Conservation (phyloP, 1,284 basidiomycete species). For the Ustilago tritici region DNA sequence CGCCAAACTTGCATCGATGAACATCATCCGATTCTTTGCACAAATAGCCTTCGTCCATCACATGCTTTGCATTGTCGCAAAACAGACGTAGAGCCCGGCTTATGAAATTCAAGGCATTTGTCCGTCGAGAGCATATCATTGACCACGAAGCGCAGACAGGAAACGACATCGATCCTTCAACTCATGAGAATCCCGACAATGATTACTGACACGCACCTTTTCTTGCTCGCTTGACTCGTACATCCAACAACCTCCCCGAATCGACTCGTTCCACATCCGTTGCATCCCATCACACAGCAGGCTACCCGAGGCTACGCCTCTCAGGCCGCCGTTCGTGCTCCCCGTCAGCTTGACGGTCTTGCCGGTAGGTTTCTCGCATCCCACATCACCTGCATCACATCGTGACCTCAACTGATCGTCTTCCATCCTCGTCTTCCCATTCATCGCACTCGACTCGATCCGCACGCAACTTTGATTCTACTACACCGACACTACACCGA, state of each 20-base stretch:
- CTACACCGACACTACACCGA: neutral
- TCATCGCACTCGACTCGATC: neutral
- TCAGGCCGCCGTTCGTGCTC: slow-evolving; percentile 62
- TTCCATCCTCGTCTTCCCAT: neutral
- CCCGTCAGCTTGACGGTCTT: slow-evolving; percentile 63
- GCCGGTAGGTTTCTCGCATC: slow-evolving; percentile 48
- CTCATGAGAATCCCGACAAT: neutral
- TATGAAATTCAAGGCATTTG: neutral
- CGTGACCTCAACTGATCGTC: neutral
- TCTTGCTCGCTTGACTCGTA: neutral
- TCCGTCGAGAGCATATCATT: neutral
- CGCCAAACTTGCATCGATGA: neutral
- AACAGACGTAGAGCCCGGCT: neutral
- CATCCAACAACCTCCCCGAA: neutral
- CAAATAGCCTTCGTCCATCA: neutral
- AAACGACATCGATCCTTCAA: neutral
- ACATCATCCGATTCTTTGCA: neutral
- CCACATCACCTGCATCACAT: neutral
- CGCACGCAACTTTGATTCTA: neutral
- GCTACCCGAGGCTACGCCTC: slow-evolving; percentile 68
- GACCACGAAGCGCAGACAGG: neutral
- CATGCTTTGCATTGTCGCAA: neutral
- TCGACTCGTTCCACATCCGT: neutral
- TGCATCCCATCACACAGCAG: slow-evolving; percentile 25
- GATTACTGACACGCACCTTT: neutral